phyloP scores from a whole-genome alignment of 2,329 filamentous ascomycete genomes.

The Penicillium sp. region DNA sequence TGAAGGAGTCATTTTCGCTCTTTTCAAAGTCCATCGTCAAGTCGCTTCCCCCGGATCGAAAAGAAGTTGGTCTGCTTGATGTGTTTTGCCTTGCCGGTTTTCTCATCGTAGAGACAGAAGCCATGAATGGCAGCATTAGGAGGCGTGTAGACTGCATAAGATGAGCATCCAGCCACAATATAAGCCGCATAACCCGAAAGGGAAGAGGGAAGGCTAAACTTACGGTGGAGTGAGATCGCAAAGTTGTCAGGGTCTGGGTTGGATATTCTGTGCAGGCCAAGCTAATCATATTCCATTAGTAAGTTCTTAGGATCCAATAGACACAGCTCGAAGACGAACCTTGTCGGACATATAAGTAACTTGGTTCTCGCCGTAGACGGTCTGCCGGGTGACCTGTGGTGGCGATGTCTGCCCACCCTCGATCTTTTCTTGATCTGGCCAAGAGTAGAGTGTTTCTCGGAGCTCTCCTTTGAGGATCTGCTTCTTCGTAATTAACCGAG shows the following conservation, averaged over 20 bases:
- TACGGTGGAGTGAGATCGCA: conserved; percentile 76
- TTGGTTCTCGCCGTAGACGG: conserved; percentile 62
- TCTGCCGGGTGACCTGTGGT: conserved; percentile 62
- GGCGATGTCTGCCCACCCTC: conserved; percentile 48
- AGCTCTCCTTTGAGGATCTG: conserved; percentile 70
- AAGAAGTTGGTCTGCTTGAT: conserved; percentile 67
- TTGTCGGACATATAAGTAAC: conserved; percentile 88
- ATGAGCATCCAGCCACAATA: background rate
- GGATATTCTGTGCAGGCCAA: conserved; percentile 76
- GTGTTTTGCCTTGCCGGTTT: conserved; percentile 68
- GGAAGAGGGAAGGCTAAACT: conserved; percentile 24
- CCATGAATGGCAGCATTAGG: conserved; percentile 80
- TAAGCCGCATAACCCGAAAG: background rate
- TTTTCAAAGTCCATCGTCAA: conserved; percentile 13
- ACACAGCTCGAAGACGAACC: conserved; percentile 26
- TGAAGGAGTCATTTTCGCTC: background rate
- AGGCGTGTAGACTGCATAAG: conserved; percentile 64
- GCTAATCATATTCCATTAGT: conserved; percentile 38
- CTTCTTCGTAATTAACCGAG: conserved; percentile 4
- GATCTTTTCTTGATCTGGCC: conserved; percentile 52
- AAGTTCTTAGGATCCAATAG: background rate
- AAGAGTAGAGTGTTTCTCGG: conserved; percentile 75
- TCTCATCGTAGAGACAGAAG: conserved; percentile 73
- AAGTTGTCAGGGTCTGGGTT: conserved; percentile 67
- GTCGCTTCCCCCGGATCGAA: conserved; percentile 51